Evolutionary conservation across 768 basidiomycete species (phyloP), one percentile per base, ranked within the genome.

Genomic region (Macrolepiota albuminosa): DNA sequence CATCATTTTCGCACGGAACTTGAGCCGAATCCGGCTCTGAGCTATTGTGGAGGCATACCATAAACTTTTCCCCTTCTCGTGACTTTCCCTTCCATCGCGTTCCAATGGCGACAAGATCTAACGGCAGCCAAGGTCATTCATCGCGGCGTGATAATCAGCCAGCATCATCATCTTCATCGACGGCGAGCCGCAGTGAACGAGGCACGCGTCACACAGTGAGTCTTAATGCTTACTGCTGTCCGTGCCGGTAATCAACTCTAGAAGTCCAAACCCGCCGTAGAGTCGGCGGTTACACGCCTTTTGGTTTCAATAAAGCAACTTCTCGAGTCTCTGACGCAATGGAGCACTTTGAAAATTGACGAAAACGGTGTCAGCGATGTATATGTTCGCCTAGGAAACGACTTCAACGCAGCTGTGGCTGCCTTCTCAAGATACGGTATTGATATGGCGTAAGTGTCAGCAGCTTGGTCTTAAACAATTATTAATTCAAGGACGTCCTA

Each of bases 321-420:
- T n/a, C 81, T 99, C 40, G 95, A 97, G 70, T 81, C 90, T 1
- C 80, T 97, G 57, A 93, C 91, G 6, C 76, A 83, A 75, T 97
- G 94, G 94, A 91, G 90, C 71, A 79, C 79, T 60, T 73, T 82
- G 61, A 80, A 85, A 66, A 81, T 89, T 66, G 79, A 85, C 58
- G 94, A 96, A 70, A 75, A 73, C 46, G 80, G 91, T 65, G 94
- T 99, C 70, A 97, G 95, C 80, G 93, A 98, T 72, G 91, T 97
- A 56, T 99, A 99, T 73, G 97, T 99, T 56, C 85, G 87, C 57
- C 80, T 99, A 26, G 97, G 97, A 26, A 98, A 98, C 73, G 95
- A 97, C 70, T 98, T 99, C 79, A 98, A 98, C 69, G 84, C 85
- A 16, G 95, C 95, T 10, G 92, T 95, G 42, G 84, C 88, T 56